Evolutionary conservation across 495 filamentous ascomycete species (phyloP).

Genomic region (Aspergillus nanangensis): DNA sequence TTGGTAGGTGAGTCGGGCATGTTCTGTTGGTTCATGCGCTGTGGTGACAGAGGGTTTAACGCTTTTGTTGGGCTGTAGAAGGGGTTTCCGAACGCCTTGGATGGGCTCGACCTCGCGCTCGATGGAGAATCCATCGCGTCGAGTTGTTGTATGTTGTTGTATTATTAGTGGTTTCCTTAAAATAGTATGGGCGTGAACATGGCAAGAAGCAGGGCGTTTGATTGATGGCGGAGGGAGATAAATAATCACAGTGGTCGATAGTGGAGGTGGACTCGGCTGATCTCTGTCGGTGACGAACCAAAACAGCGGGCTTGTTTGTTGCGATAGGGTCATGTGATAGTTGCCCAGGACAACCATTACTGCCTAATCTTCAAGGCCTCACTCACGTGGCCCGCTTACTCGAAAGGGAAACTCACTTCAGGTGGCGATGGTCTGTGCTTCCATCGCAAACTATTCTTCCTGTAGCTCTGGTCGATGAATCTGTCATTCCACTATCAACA

Average conservation of each 20-base stretch:
- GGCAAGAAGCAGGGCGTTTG: constrained; percentile 19
- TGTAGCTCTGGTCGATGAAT: too few relatives aligned
- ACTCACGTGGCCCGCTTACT: constrained; percentile 10
- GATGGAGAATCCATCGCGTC: constrained; percentile 39
- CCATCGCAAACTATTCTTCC: too few relatives aligned
- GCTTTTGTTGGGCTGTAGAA: constrained; percentile 50
- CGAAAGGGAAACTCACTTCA: too few relatives aligned
- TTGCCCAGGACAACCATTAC: constrained; percentile 30
- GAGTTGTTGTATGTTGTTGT: constrained; percentile 8
- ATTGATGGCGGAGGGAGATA: constrained; percentile 6
- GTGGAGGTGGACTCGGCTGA: constrained; percentile 14
- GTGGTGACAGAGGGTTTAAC: constrained; percentile 71
- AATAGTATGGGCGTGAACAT: constrained; percentile 11
- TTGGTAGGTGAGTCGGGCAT: constrained; percentile 50
- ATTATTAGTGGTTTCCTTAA: constrained; percentile 7
- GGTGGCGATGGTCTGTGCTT: constrained; percentile 1
- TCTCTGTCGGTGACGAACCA: constrained; percentile 30
- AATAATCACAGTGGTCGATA: constrained; percentile 13
- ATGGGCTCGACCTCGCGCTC: constrained; percentile 35
- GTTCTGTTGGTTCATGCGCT: constrained; percentile 72
- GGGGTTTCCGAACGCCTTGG: constrained; percentile 4
- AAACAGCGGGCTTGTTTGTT: constrained; percentile 28
- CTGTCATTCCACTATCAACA: too few relatives aligned
- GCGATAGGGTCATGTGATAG: constrained; percentile 30
- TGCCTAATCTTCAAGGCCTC: constrained; percentile 3